These are phyloP conservation scores for Oenanthe javanica DNA, from an alignment of 140 eudicot genomes.

Conservation along the genomic window DNA sequence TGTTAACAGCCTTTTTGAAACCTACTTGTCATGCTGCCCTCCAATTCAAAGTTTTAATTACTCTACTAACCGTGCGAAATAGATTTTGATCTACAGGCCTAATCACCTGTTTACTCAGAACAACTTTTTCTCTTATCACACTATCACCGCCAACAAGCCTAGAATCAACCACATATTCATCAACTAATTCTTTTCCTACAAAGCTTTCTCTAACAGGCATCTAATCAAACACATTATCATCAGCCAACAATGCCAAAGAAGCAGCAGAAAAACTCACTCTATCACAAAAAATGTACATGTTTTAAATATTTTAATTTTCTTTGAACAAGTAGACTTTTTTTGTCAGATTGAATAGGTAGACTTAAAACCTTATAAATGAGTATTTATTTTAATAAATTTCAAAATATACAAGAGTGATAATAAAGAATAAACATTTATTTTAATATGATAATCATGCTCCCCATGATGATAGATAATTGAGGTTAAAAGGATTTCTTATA, in stretches of 20 bases:
- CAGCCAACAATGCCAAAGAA: conserved; percentile 19
- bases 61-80: conserved; percentile 22
- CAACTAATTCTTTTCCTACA: neutral
- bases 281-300: no score
- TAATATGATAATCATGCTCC: no score
- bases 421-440: no score
- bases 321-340: no score
- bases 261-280: conserved; percentile 17
- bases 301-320: no score
- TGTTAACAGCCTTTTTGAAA: conserved; percentile 18
- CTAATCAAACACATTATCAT: conserved; percentile 18
- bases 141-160: conserved; percentile 5
- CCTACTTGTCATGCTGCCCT: conserved; percentile 14
- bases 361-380: no score
- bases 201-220: conserved; percentile 13
- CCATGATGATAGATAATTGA: no score
- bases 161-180: neutral
- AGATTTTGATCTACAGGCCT: conserved; percentile 12
- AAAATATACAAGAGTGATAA: no score
- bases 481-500: no score
- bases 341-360: no score
- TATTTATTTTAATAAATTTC: no score
- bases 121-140: neutral
- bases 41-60: conserved; percentile 32
- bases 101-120: neutral